Conservation (phyloP, 805 yeast species). For the Starmerella cellae region DNA sequence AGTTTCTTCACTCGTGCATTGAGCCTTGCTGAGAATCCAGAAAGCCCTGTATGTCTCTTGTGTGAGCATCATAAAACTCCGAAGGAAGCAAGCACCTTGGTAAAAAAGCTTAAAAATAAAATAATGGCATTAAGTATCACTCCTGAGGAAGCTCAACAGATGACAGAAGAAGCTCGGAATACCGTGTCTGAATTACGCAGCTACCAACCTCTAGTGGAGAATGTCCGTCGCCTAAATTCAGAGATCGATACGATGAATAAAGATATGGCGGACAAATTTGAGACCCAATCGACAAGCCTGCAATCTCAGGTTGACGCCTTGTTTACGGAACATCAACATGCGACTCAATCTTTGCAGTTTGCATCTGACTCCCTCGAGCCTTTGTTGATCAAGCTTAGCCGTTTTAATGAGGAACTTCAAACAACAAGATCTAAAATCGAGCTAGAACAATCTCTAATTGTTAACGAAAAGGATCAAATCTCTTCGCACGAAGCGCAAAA, state of each 20-base stretch:
- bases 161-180: slow-evolving; percentile 17
- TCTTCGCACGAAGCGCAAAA: background rate
- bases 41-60: slow-evolving; percentile 48
- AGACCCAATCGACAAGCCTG: background rate
- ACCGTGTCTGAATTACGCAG: slow-evolving; percentile 11
- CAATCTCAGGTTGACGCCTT: background rate
- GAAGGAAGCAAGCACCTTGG: slow-evolving; percentile 20
- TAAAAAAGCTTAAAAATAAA: slow-evolving; percentile 23
- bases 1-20: slow-evolving; percentile 61
- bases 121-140: slow-evolving; percentile 27
- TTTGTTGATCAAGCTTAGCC: background rate
- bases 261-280: background rate
- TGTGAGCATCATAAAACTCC: slow-evolving; percentile 55
- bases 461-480: background rate
- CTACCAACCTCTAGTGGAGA: background rate
- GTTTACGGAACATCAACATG: background rate
- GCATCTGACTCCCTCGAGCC: background rate
- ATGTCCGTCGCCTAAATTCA: background rate
- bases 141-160: slow-evolving; percentile 28
- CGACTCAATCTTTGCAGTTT: background rate
- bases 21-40: slow-evolving; percentile 37
- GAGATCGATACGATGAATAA: background rate
- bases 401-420: background rate
- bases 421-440: background rate
- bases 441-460: background rate